These are phyloP conservation scores for Coemansia sp. DNA, from an alignment of 192 early-diverging fungal species.

Conservation along the genomic window DNA sequence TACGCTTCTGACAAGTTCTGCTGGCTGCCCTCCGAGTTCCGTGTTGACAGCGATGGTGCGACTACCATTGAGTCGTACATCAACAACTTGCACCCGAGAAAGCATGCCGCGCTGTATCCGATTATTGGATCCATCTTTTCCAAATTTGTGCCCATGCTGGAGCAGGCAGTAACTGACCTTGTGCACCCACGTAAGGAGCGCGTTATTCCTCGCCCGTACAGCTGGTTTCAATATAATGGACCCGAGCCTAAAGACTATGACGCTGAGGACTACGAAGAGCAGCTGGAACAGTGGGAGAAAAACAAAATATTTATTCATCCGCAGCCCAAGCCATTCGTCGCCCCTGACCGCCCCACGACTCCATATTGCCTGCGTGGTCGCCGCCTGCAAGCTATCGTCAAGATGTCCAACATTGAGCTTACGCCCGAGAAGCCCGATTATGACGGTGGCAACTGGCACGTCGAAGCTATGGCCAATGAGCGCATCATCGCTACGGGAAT, in stretches of 20 bases:
- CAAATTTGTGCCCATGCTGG: conserved; percentile 66
- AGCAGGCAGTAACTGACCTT: conserved; percentile 51
- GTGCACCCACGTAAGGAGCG: conserved; percentile 2
- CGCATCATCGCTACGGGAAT: conserved; percentile 68
- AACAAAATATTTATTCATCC: conserved; percentile 22
- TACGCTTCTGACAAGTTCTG: conserved; percentile 22
- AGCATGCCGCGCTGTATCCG: conserved; percentile 56
- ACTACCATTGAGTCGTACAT: conserved; percentile 19
- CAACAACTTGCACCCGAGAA: conserved; percentile 60
- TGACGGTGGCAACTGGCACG: conserved; percentile 64
- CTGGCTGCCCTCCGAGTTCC: conserved; percentile 71
- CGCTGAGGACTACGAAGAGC: conserved; percentile 17
- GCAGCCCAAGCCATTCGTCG: conserved; percentile 39
- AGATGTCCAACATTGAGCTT: conserved; percentile 68
- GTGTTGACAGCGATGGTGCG: conserved; percentile 54
- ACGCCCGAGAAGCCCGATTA: conserved; percentile 64
- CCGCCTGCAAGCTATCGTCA: conserved; percentile 65
- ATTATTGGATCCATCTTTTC: conserved; percentile 57
- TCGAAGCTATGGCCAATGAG: conserved; percentile 56
- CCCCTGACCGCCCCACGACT: conserved; percentile 21
- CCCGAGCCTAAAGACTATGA: conserved; percentile 15
- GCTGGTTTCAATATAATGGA: conserved; percentile 20
- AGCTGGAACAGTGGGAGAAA: conserved; percentile 22
- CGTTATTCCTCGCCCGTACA: conserved; percentile 14
- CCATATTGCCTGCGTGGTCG: conserved; percentile 39